Evolutionary conservation across 495 filamentous ascomycete species (phyloP).

Genomic region (Trypethelium eluteriae): DNA sequence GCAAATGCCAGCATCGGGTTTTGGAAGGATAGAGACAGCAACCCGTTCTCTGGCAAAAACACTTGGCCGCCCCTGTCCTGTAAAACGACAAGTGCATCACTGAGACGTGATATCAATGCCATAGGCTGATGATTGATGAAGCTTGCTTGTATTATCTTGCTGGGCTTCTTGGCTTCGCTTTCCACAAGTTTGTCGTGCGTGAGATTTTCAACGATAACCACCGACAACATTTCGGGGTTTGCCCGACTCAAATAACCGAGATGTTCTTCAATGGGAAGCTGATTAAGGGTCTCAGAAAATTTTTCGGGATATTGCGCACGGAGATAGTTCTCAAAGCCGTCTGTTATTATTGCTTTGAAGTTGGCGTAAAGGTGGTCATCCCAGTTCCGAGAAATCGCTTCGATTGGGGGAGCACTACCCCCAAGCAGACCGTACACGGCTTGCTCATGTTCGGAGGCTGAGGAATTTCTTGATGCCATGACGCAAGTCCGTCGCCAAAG

Average conservation of each 20-base stretch:
- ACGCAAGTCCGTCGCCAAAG: slow-evolving; percentile 81
- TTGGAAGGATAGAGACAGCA: background rate
- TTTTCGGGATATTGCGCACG: slow-evolving; percentile 41
- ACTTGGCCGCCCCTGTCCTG: background rate
- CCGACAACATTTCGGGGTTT: slow-evolving; percentile 39
- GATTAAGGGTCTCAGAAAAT: slow-evolving; percentile 32
- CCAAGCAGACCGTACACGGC: slow-evolving; percentile 85
- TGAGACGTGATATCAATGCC: slow-evolving; percentile 17
- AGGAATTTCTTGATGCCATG: slow-evolving; percentile 58
- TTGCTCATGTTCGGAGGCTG: slow-evolving; percentile 66
- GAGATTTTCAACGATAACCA: slow-evolving; percentile 1
- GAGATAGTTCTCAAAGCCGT: slow-evolving; percentile 58
- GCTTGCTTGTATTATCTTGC: slow-evolving; percentile 60
- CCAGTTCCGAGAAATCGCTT: slow-evolving; percentile 69
- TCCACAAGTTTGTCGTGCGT: slow-evolving; percentile 29
- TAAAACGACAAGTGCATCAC: slow-evolving; percentile 16
- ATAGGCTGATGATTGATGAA: slow-evolving; percentile 48
- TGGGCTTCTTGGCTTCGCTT: slow-evolving; percentile 45
- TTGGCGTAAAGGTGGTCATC: slow-evolving; percentile 87
- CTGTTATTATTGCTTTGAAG: slow-evolving; percentile 72
- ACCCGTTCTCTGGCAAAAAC: background rate
- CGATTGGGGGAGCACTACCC: slow-evolving; percentile 69
- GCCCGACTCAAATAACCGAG: slow-evolving; percentile 49
- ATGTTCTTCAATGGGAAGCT: slow-evolving; percentile 48
- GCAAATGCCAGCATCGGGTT: slow-evolving; percentile 9